Base-by-base conservation (phyloP, 306 rosid genomes). In the Alnus rubra region DNA sequence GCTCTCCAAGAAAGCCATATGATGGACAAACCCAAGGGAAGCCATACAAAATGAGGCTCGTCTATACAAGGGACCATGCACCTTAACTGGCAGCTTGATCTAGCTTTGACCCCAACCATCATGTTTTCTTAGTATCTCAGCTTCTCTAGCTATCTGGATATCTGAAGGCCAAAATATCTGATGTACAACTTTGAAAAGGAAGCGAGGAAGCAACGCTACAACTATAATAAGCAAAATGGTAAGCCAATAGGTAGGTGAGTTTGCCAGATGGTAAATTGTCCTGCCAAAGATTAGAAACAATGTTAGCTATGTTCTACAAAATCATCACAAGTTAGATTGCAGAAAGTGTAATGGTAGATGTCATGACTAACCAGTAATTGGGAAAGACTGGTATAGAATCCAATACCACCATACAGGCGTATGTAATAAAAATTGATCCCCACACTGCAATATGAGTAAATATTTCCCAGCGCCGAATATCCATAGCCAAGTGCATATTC, bases 401-500 rank as follows among this genome's bases (percentile, higher is more conserved):
- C 88, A 96, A 80, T 69, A 92, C 81, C 80, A 93, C 87, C 92
- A 96, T 82, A 85, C 98, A 93, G 68, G 92, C 91, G 80, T 89
- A 96, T 59, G 99, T 93, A 65, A 84, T 92, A 77, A 96, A 23
- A 80, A 96, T 87, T 2, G 99, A 96, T 79, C 99, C 99, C 99
- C 99, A 93, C 16, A 96, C 85, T 48, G 99, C 97, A 74, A 76
- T 50, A 82, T 96, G 99, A 73, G 96, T 90, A 74, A 91, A 84
- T 60, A 85, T 86, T 37, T 86, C 85, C 99, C 99, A 96, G 18
- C 93, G 99, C 54, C 81, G 79, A 81, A 93, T 83, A 63, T 96
- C 99, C 98, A 93, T 96, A 64, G 97, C 99, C 87, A 96, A 82
- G 86, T 96, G 99, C 16, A 87, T 82, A 82, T 91, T 96, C 74